phyloP scores from a whole-genome alignment of 768 basidiomycete genomes.

The Amanita molliuscula region DNA sequence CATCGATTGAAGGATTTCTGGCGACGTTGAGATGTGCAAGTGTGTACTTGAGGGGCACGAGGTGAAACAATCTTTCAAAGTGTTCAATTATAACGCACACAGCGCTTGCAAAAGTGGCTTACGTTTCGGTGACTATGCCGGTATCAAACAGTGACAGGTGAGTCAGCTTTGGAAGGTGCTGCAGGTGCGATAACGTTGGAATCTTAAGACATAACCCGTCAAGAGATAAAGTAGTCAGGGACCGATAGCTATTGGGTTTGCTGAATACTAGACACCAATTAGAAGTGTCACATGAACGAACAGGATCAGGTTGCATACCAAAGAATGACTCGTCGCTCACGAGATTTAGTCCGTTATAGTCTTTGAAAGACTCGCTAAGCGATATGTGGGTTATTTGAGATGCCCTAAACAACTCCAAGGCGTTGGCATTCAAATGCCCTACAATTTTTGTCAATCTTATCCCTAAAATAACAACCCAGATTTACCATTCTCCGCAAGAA shows the following conservation, averaged over 20 bases:
- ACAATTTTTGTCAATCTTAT: not conserved
- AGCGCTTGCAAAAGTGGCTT: constrained; percentile 10
- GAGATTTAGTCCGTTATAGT: constrained; percentile 42
- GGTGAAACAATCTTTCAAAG: constrained; percentile 38
- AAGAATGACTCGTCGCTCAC: constrained; percentile 29
- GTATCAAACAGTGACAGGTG: constrained; percentile 29
- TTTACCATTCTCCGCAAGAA: constrained; percentile 27
- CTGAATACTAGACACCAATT: constrained; percentile 30
- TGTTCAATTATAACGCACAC: constrained; percentile 4
- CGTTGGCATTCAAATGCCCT: constrained; percentile 39
- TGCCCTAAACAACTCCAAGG: constrained; percentile 33
- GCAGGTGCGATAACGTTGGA: constrained; percentile 39
- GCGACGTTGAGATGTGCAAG: constrained; percentile 43
- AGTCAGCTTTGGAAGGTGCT: constrained; percentile 40
- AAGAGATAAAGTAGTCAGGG: constrained; percentile 41
- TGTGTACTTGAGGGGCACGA: constrained; percentile 44
- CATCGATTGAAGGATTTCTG: constrained; percentile 40
- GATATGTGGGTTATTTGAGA: constrained; percentile 34
- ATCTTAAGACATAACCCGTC: constrained; percentile 33
- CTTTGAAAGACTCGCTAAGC: constrained; percentile 33
- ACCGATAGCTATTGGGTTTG: constrained; percentile 39
- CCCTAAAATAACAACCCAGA: not conserved
- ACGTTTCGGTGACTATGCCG: constrained; percentile 40
- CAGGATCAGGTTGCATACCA: constrained; percentile 23
- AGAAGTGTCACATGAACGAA: constrained; percentile 4